Base-by-base conservation (phyloP, 345 rosid species). In the Pistacia atlantica region DNA sequence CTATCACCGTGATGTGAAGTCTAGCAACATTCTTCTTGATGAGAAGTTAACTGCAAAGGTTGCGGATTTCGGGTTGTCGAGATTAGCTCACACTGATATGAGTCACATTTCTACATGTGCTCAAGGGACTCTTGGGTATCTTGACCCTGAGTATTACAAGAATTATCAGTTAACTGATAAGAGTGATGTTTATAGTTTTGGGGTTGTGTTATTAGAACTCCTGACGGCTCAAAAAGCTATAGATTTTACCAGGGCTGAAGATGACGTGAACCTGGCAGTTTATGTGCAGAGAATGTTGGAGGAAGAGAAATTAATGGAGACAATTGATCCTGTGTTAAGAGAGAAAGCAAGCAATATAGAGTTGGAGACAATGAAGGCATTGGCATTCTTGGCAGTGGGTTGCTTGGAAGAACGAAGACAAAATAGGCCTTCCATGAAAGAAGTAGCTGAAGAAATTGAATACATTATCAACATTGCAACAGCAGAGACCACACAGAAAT, bases 401-500 rank as follows among this genome's bases (percentile, higher is more conserved):
- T 90, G 93, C 81, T 51, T 88, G 83, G 92, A 90, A 68, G 93
- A 90, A 13, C 81, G 80, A 25, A 83, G 93, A 74, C 89, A 90
- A 75, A 81, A 87, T 58, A 82, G 93, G 72, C 93, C 93, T 51
- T 80, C 93, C 1, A 90, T 90, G 90, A 90, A 88, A 78, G 89
- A 88, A 78, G 89, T 85, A 5, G 79, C 86, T 0, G 85, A 83
- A 57, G 92, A 90, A 75, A 87, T 90, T 20, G 87, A 88, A 77
- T 88, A 85, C 60, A 83, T 89, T 12, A 67, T 81, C 57, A 84
- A 81, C 31, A 67, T 84, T 38, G 76, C 69, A 0, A 49, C 48
- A 4, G 57, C 80, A 11, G 51, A 80, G 46, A 69, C 51, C 28
- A 52, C 4, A 16, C 63, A 76, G 66, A 65, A 31, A 18, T 75